Conservation (phyloP, 495 filamentous ascomycete species). For the Aspergillus campestris region DNA sequence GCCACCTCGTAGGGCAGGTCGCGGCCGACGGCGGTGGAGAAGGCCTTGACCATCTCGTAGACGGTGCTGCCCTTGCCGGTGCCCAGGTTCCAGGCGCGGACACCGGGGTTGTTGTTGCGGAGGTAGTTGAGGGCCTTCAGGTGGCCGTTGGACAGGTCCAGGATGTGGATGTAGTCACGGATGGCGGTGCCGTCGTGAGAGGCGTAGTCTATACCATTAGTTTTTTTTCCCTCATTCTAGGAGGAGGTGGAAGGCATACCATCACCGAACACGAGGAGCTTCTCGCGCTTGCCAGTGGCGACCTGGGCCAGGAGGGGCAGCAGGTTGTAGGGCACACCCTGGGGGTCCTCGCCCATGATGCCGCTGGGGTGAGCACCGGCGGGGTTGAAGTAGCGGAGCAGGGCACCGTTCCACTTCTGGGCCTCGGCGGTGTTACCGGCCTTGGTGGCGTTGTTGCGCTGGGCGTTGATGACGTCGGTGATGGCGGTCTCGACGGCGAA, state of each 20-base stretch:
- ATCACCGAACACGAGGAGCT: slow-evolving; percentile 88
- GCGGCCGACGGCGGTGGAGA: slow-evolving; percentile 74
- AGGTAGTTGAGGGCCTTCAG: slow-evolving; percentile 89
- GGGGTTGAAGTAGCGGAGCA: slow-evolving; percentile 97
- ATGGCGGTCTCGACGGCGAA: slow-evolving; percentile 83
- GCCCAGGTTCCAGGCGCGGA: slow-evolving; percentile 93
- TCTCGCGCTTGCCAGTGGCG: slow-evolving; percentile 88
- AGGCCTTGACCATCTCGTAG: slow-evolving; percentile 94
- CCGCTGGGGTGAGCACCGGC: slow-evolving; percentile 90
- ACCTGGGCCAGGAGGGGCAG: slow-evolving; percentile 92
- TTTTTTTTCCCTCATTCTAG: neutral
- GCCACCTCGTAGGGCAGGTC: slow-evolving; percentile 84
- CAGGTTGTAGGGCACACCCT: slow-evolving; percentile 92
- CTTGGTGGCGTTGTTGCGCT: slow-evolving; percentile 77
- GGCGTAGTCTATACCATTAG: slow-evolving; percentile 61
- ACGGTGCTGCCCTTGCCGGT: slow-evolving; percentile 95
- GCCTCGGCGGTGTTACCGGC: slow-evolving; percentile 56
- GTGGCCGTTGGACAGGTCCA: slow-evolving; percentile 85
- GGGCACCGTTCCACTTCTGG: slow-evolving; percentile 84
- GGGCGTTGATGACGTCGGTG: slow-evolving; percentile 78
- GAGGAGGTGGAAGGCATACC: slow-evolving; percentile 45
- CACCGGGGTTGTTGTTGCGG: slow-evolving; percentile 78
- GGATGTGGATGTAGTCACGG: slow-evolving; percentile 76
- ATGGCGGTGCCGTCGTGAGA: slow-evolving; percentile 80
- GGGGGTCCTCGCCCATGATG: slow-evolving; percentile 97